Conservation (phyloP, 2,329 filamentous ascomycete genomes). For the Fusarium sp. region DNA sequence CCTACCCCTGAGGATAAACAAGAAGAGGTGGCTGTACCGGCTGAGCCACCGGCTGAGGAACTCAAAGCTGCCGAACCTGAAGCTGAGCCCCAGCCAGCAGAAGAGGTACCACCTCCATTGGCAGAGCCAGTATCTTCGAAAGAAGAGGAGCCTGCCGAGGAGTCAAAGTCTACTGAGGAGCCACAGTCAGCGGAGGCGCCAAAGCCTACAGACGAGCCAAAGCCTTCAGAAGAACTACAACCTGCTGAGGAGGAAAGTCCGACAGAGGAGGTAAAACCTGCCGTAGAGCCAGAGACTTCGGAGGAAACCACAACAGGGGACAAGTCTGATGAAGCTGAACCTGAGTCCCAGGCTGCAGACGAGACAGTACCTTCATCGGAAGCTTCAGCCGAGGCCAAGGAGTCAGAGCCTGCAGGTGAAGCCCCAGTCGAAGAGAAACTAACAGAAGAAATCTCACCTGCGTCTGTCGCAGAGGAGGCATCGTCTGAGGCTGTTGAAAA, state of each 20-base stretch:
- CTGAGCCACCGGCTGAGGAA: conserved; percentile 12
- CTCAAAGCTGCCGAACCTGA: conserved; percentile 13
- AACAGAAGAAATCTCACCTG: background rate
- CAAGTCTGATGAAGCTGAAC: conserved; percentile 13
- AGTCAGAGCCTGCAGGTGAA: background rate
- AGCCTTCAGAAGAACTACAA: background rate
- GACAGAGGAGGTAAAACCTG: conserved; percentile 3
- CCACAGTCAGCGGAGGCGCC: background rate
- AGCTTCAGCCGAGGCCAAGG: background rate
- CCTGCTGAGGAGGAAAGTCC: background rate
- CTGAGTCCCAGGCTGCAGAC: conserved; percentile 7
- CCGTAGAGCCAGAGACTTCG: conserved; percentile 1
- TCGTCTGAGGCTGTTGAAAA: conserved; percentile 3
- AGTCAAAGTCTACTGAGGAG: background rate
- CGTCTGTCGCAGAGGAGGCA: background rate
- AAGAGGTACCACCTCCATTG: background rate
- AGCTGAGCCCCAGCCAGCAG: conserved; percentile 12
- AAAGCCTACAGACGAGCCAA: conserved; percentile 1
- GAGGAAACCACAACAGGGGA: background rate
- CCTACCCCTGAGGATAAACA: conserved; percentile 10
- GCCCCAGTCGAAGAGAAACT: background rate
- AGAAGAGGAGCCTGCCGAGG: background rate
- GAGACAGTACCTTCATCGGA: conserved; percentile 3
- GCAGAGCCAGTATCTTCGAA: conserved; percentile 8
- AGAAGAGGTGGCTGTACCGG: conserved; percentile 5